These are phyloP conservation scores for Colletotrichum sublineola DNA, from an alignment of 2,329 filamentous ascomycete genomes.

Conservation along the genomic window DNA sequence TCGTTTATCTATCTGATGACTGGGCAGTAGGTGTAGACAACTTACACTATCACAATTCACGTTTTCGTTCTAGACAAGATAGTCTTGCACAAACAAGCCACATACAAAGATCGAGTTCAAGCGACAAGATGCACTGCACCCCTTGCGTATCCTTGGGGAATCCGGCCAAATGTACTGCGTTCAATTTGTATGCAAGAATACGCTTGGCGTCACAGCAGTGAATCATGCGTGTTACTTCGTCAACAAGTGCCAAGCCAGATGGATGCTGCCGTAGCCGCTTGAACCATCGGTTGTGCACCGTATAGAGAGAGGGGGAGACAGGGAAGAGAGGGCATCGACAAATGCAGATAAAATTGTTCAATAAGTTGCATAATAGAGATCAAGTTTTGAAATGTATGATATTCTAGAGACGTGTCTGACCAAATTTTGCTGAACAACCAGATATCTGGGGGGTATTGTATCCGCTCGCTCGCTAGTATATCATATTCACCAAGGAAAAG, in stretches of 20 bases:
- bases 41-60: background rate
- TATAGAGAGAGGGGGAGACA: background rate
- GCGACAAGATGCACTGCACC: background rate
- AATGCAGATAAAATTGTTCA: background rate
- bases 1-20: background rate
- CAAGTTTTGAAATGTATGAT: conserved; percentile 16
- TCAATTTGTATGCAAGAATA: background rate
- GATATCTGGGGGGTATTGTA: conserved; percentile 54
- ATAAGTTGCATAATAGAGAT: background rate
- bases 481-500: conserved; percentile 62
- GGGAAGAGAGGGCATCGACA: background rate
- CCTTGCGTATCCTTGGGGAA: background rate
- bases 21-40: background rate
- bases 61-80: background rate
- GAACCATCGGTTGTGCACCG: background rate
- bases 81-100: background rate
- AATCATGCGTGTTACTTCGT: background rate
- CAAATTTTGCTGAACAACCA: conserved; percentile 28
- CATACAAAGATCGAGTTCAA: background rate
- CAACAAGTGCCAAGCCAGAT: background rate
- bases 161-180: background rate
- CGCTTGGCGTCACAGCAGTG: background rate
- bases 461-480: conserved; percentile 44
- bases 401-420: conserved; percentile 15
- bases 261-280: background rate